A percentile compares a stretch with the other conserved stretches of the same genome.
Conservation (phyloP, 176 grass and related monocot species). For the Ensete ventricosum region DNA sequence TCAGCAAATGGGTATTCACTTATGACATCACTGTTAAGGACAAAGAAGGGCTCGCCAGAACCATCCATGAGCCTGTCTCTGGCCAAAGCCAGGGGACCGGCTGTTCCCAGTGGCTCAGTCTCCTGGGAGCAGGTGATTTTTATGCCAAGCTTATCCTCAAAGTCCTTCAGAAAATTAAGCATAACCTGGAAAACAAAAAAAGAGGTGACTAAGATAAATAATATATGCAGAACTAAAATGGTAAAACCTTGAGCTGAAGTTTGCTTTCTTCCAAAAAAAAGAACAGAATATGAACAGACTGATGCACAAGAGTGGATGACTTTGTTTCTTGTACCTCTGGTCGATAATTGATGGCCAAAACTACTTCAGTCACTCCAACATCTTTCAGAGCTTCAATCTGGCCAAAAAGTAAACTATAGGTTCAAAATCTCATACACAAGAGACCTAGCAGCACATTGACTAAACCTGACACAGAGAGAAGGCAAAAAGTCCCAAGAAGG, state of each 20-base stretch:
- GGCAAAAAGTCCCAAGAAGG: background rate
- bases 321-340: conserved; percentile 49
- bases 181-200: conserved; percentile 48
- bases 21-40: conserved; percentile 87
- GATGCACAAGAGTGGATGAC: background rate
- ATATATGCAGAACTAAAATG: too few species aligned
- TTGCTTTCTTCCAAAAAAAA: conserved; percentile 2
- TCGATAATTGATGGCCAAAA: conserved; percentile 86
- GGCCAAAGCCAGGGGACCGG: conserved; percentile 81
- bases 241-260: too few species aligned
- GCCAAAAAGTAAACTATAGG: conserved; percentile 1
- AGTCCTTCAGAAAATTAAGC: conserved; percentile 93
- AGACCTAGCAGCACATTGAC: background rate
- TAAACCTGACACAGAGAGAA: background rate
- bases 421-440: background rate
- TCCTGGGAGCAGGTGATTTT: conserved; percentile 98
- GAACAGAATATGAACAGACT: background rate
- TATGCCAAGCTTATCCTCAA: conserved; percentile 77
- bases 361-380: conserved; percentile 79
- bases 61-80: conserved; percentile 80
- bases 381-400: conserved; percentile 87
- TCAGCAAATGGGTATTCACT: conserved; percentile 88
- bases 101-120: conserved; percentile 81
- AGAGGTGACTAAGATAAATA: background rate
- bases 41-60: conserved; percentile 79